Conservation (phyloP, 495 filamentous ascomycete species). For the Talaromyces borbonicus region DNA sequence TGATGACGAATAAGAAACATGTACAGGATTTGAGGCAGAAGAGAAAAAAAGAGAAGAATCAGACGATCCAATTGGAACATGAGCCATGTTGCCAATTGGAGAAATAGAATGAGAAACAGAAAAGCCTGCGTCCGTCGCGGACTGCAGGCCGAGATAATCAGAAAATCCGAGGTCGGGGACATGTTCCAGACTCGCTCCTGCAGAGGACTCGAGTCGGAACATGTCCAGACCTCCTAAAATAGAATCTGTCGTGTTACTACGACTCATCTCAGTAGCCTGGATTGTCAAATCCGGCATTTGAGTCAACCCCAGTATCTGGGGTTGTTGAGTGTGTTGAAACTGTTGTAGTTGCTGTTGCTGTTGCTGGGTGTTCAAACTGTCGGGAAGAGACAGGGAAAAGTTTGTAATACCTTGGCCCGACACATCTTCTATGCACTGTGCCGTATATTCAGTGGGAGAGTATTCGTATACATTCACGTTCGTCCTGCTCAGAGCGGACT, state of each 20-base stretch:
- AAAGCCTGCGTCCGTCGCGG: slow-evolving; percentile 23
- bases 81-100: slow-evolving; percentile 19
- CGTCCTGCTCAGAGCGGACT: slow-evolving; percentile 16
- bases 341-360: slow-evolving; percentile 9
- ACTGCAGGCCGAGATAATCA: slow-evolving; percentile 22
- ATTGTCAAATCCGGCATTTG: slow-evolving; percentile 10
- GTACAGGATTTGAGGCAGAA: slow-evolving; percentile 22
- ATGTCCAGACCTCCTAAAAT: slow-evolving; percentile 35
- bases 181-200: slow-evolving; percentile 24
- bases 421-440: slow-evolving; percentile 25
- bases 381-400: slow-evolving; percentile 21
- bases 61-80: slow-evolving; percentile 19
- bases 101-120: slow-evolving; percentile 17
- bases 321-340: slow-evolving; percentile 11
- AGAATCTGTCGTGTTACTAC: slow-evolving; percentile 34
- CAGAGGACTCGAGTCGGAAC: slow-evolving; percentile 32
- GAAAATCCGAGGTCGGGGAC: slow-evolving; percentile 20
- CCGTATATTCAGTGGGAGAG: slow-evolving; percentile 33
- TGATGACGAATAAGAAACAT: slow-evolving; percentile 2
- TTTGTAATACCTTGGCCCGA: slow-evolving; percentile 18
- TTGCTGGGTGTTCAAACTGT: background rate
- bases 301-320: slow-evolving; percentile 11
- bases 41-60: slow-evolving; percentile 21
- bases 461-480: slow-evolving; percentile 34
- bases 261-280: slow-evolving; percentile 32